Base-by-base conservation (phyloP, 202 grass and related monocot genomes). In the Saccharum hybrid region DNA sequence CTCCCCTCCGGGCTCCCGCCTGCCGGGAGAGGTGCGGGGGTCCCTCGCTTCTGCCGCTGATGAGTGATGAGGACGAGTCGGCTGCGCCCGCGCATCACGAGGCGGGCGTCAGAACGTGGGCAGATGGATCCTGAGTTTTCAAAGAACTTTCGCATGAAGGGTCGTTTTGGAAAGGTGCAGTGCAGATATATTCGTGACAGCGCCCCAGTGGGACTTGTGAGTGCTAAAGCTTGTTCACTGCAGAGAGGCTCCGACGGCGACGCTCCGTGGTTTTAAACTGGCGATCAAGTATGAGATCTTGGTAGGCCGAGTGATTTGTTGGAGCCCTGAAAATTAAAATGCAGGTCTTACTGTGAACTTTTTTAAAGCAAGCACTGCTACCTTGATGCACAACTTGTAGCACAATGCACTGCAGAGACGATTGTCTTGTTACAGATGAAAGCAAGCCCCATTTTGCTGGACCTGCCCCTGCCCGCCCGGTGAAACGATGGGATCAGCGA, bases 401-500 rank as follows among this genome's bases (percentile, higher is more conserved):
- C 1, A 2, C 28, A 28, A 28, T 28, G 28, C 28, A 28, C 28
- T 28, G 28, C 28, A 28, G 28, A 28, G 28, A 28, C 1, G 28
- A 28, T 72, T 46, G 79, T 72, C 66, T 62, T 26, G 22, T 76
- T 67, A 67, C 61, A 74, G 39, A 38, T 38, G n/a, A 65, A 82
- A 74, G 80, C 69, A 74, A 82, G 37, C 37, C 37, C 26, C 39
- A 7, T 8, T 10, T 40, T 28, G 28, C 28, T 28, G 28, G 39
- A 9, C 39, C 13, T 56, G 13, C 66, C 37, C 31, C 28, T 16
- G 16, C 30, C 62, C 9, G 34, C 23, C 28, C 28, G 28, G 28
- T 28, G 28, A 28, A 28, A 28, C 28, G 28, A 28, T 28, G 28
- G 28, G 28, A 28, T 28, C 28, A 28, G 28, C 28, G 28, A 28